A percentile compares a stretch with the other conserved stretches of the same genome.
These are phyloP conservation scores for Cadophora gregata DNA, from an alignment of 2,329 filamentous ascomycete genomes.

Conservation along the genomic window DNA sequence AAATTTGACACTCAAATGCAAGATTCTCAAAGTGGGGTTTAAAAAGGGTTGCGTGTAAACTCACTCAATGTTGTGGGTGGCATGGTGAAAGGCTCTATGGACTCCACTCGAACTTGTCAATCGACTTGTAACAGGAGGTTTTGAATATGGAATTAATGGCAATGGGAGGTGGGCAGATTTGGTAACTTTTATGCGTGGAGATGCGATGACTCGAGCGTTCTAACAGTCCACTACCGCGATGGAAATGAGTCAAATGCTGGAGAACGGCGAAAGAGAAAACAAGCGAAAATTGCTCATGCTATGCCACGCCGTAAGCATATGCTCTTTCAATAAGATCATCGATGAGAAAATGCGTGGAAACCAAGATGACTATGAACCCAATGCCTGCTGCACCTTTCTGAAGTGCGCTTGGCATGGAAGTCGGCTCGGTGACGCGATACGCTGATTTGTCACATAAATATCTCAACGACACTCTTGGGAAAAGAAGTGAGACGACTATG, in stretches of 20 bases:
- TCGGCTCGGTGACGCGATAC: background rate
- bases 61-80: background rate
- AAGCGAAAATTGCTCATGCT: background rate
- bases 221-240: background rate
- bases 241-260: background rate
- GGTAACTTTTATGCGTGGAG: background rate
- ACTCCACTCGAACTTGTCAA: background rate
- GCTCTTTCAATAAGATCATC: background rate
- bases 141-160: background rate
- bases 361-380: background rate
- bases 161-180: background rate
- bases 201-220: background rate
- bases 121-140: background rate
- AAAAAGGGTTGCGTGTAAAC: background rate
- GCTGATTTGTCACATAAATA: background rate
- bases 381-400: background rate
- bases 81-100: background rate
- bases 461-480: background rate
- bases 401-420: background rate
- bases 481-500: background rate
- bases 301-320: background rate
- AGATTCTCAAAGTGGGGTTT: slow-evolving; percentile 2
- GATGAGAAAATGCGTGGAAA: background rate
- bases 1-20: background rate
- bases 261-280: background rate